Evolutionary conservation across 805 yeast species (phyloP), one percentile per base, ranked within the genome.

Genomic region (Saccharomycopsis schoenii): DNA sequence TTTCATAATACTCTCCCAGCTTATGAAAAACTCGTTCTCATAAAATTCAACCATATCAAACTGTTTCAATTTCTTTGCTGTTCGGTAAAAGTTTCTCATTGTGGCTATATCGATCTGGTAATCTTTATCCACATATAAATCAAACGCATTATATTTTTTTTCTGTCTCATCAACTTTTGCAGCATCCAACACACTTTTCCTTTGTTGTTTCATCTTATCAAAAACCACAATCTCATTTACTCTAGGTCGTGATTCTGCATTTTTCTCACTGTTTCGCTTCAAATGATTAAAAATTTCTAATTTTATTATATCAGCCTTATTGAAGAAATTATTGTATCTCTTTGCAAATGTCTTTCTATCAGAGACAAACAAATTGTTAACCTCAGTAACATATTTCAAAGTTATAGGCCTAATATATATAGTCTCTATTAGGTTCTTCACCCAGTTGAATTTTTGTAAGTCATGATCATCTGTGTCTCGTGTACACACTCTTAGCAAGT

Each of bases 231-330:
- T n/a, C 15, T 11, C 29, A 24, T 47, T 14, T 21, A 47, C 34
- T 12, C 11, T 10, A 47, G 8, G 14, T 59, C 10, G 29, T n/a
- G n/a, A 12, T 47, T 15, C n/a, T 24, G n/a, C 19, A 24, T 47
- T 47, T 24, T 24, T 1, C 4, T 4, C 11, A 12, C 37, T 40
- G 15, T 17, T 41, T 19, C 10, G 12, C 21, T 41, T 52, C 29
- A 52, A 59, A 15, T 17, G 21, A 21, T 60, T 21, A 29, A n/a
- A 47, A 12, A 60, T 51, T 29, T 60, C 65, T 29, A 29, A 37
- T 55, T 60, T 55, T n/a, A 60, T 47, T n/a, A 62, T 60, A 15
- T 51, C 60, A 37, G 58, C 63, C 17, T 60, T 41, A 50, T 43
- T 43, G 50, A 59, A 62, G 42, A 58, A 52, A n/a, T 58, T 43